Evolutionary conservation across 139 green algal species (phyloP), one percentile per base, ranked within the genome.

Genomic region (Micromonas pusilla): DNA sequence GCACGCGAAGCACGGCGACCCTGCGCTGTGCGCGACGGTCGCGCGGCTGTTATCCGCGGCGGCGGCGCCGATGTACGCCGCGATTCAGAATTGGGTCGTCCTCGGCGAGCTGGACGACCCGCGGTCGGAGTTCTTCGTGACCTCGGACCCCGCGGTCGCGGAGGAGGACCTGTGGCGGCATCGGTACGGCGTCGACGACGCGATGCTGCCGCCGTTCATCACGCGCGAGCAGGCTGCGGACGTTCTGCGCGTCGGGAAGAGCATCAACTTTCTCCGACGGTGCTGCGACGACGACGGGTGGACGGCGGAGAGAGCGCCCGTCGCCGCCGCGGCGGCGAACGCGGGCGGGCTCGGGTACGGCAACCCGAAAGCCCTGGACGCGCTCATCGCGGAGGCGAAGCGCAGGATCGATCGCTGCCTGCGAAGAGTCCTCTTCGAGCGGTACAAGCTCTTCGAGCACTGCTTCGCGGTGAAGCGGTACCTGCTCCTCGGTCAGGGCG

Each of bases 401-500:
- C 70, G 75, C 0, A 52, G 53, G 23, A 88, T 96, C 38, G 90
- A 96, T 79, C 60, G 52, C 6, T 86, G 86, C 32, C 78, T 98
- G 75, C 85, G 96, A 53, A 76, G 85, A 37, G 86, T 93, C 32
- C 67, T 98, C 54, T 88, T 91, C 45, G 68, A 84, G 3, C 87
- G 82, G 21, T 90, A 89, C 77, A 57, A 85, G 52, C 87, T 97
- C 70, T 70, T 72, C 28, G 78, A 86, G 66, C 94, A 98, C 84
- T 92, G 86, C 65, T 75, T 87, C 0, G 93, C 93, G 36, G 81
- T 98, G 23, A 89, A 92, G 72, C 85, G 88, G 52, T 97, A 95
- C 85, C 80, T 98, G 66, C 88, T 98, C 71, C 85, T 97, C 30
- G 91, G 91, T 1, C 94, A 97, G 85, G 91, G 92, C 31, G 93